Percentiles rank a stretch among this genome's conserved stretches.
Conservation (phyloP, 352 stramenopile genomes). For the Pythium rhizo-oryzae region DNA sequence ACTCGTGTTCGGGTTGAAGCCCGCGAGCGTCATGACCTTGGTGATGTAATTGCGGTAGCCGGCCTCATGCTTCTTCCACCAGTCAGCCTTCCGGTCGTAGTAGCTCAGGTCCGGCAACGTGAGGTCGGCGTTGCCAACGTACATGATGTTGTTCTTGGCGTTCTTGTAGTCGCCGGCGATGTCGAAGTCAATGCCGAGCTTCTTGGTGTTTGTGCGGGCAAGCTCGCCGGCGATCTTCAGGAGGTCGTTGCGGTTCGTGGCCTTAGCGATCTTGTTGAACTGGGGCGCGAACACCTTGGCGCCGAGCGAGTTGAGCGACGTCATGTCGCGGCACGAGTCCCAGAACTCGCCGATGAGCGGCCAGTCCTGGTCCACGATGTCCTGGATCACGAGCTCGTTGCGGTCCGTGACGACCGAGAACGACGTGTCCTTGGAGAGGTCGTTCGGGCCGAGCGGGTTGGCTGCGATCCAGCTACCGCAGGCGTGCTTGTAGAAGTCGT, state of each 20-base stretch:
- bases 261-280: slow-evolving; percentile 41
- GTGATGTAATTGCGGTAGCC: slow-evolving; percentile 45
- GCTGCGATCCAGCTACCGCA: slow-evolving; percentile 42
- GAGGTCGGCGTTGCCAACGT: slow-evolving; percentile 77
- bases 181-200: slow-evolving; percentile 70
- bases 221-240: slow-evolving; percentile 47
- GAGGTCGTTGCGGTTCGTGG: slow-evolving; percentile 40
- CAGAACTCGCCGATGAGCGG: slow-evolving; percentile 64
- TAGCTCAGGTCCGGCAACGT: slow-evolving; percentile 88
- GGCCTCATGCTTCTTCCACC: slow-evolving; percentile 39
- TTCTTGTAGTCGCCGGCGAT: slow-evolving; percentile 75
- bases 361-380: slow-evolving; percentile 66
- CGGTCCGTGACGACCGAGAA: slow-evolving; percentile 50
- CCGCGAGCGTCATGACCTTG: slow-evolving; percentile 45
- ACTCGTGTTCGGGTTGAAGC: slow-evolving; percentile 25
- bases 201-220: slow-evolving; percentile 31
- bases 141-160: slow-evolving; percentile 69
- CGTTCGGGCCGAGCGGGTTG: slow-evolving; percentile 25
- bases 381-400: slow-evolving; percentile 55
- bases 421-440: slow-evolving; percentile 42
- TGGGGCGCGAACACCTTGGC: slow-evolving; percentile 40
- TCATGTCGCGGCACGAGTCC: slow-evolving; percentile 65
- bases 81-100: slow-evolving; percentile 67
- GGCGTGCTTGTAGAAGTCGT: slow-evolving; percentile 79
- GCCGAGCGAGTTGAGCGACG: slow-evolving; percentile 47